Base-by-base conservation (phyloP, 148 eudicot species). In the Rhododendron simsii region DNA sequence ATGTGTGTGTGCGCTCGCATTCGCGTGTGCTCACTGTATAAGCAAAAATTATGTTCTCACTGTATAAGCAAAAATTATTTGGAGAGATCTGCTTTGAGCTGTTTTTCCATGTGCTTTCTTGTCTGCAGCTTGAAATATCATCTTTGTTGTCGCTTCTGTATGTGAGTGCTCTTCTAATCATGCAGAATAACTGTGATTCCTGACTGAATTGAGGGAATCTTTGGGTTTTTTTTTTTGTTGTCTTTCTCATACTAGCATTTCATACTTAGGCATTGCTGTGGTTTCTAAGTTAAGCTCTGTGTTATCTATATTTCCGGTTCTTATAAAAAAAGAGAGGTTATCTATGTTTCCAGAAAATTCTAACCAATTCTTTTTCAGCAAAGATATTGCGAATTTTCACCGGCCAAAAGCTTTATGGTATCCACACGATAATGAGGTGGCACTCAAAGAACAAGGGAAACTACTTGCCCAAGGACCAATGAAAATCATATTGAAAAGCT, bases 361-460 rank as follows among this genome's bases (percentile, higher is more conserved):
- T 69, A 53, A 14, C 20, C 53, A 51, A 7, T 51, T 57, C 7
- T 84, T 85, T 89, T 90, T 86, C 98, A 95, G 98, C 87, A 95
- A 95, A 91, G 99, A 94, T 86, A 84, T 97, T 88, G 98, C 99
- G 15, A 92, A 95, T 89, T 97, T 97, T 90, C 99, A 97, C 87
- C 94, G 99, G 84, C 99, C 99, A 85, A 97, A 92, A 91, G 96
- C 96, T 85, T 85, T 89, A 87, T 97, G 99, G 98, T 95, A 95
- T 90, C 98, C 99, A 23, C 98, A 93, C 89, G 95, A 93, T 86
- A 95, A 93, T 89, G 95, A 93, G 90, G 92, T 94, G 69, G 95
- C 90, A 53, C 88, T 92, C 53, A 93, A 90, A 90, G 95, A 95
- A 88, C 98, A 91, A 86, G 95, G 93, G 86, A 93, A 92, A 84